phyloP scores from a whole-genome alignment of 73 alveolate genomes.

The Diophrys sp. region DNA sequence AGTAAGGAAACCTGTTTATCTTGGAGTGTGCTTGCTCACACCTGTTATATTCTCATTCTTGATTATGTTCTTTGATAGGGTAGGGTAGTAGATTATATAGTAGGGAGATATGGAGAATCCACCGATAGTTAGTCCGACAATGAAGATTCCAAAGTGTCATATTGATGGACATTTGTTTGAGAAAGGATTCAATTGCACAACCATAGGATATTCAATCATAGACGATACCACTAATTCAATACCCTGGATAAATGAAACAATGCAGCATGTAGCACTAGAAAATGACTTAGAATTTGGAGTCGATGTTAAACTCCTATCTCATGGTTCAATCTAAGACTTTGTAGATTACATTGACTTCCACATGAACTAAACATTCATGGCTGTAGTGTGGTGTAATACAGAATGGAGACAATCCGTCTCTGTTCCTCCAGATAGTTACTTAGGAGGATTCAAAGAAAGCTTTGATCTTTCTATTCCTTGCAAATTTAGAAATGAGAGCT shows the following conservation, averaged over 20 bases:
- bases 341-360: conserved; percentile 20
- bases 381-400: conserved; percentile 52
- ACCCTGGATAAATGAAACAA: conserved; percentile 36
- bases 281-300: conserved; percentile 13
- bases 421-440: not conserved
- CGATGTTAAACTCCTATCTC: conserved; percentile 39
- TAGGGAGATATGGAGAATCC: not conserved
- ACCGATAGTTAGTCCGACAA: not conserved
- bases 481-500: not conserved
- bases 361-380: conserved; percentile 30
- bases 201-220: conserved; percentile 10
- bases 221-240: conserved; percentile 2
- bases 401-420: conserved; percentile 26
- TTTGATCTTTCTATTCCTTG: conserved; percentile 14
- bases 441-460: conserved; percentile 3
- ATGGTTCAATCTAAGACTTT: conserved; percentile 25
- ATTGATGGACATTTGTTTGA: not conserved
- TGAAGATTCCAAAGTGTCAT: not conserved
- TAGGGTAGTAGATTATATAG: not conserved
- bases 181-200: not conserved
- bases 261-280: conserved; percentile 34
- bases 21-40: not conserved
- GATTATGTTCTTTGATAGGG: not conserved
- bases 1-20: not conserved
- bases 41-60: not conserved